A percentile compares a stretch with the other conserved stretches of the same genome.
Conservation (phyloP, 2,329 filamentous ascomycete genomes). For the Cladophialophora exuberans region DNA sequence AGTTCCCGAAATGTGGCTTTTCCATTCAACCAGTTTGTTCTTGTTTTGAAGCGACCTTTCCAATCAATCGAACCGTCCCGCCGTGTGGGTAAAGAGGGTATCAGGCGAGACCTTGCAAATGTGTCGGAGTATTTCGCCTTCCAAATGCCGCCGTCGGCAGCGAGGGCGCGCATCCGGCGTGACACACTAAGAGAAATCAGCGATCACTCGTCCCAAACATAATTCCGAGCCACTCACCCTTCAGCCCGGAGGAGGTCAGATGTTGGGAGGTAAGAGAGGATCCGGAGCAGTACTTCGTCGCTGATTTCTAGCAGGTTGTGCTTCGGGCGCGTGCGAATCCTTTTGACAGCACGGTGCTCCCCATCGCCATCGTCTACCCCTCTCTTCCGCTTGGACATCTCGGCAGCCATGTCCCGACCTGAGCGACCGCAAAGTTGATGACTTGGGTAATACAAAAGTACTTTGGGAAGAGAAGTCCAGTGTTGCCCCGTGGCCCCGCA, state of each 20-base stretch:
- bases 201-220: background rate
- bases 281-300: constrained; percentile 84
- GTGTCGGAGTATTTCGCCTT: constrained; percentile 83
- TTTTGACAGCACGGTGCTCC: constrained; percentile 9
- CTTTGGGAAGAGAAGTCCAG: background rate
- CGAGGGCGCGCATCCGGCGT: constrained; percentile 70
- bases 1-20: constrained; percentile 80
- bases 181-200: constrained; percentile 64
- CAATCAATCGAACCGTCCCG: constrained; percentile 66
- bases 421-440: background rate
- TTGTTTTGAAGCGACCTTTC: constrained; percentile 85
- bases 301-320: constrained; percentile 69
- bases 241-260: constrained; percentile 67
- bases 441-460: background rate
- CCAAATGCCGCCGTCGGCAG: constrained; percentile 87
- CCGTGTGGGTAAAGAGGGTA: constrained; percentile 44
- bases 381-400: constrained; percentile 25
- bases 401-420: background rate
- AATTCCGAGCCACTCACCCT: constrained; percentile 49
- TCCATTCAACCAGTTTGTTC: constrained; percentile 88
- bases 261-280: constrained; percentile 76
- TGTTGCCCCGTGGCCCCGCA: too few relatives aligned
- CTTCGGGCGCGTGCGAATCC: constrained; percentile 22
- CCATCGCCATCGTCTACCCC: constrained; percentile 19
- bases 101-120: constrained; percentile 43